Evolutionary conservation across 345 rosid genomes (phyloP).

Genomic region (Gynandropsis gynandra): DNA sequence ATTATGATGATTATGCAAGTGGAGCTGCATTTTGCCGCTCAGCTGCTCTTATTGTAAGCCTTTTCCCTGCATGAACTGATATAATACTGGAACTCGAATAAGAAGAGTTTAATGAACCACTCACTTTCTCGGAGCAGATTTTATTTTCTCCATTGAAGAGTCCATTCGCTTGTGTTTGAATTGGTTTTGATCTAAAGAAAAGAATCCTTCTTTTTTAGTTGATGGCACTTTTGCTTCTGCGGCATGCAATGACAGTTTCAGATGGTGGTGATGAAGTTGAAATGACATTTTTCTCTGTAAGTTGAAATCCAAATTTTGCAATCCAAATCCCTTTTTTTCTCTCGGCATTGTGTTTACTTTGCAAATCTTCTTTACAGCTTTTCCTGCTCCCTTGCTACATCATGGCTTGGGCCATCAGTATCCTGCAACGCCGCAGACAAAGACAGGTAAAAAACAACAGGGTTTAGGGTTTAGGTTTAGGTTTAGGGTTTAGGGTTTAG

Average conservation of each 20-base stretch:
- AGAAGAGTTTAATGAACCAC: no score
- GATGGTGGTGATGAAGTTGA: slow-evolving; percentile 65
- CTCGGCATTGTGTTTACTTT: slow-evolving; percentile 7
- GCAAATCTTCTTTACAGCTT: slow-evolving; percentile 42
- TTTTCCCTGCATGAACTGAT: background rate
- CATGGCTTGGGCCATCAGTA: slow-evolving; percentile 97
- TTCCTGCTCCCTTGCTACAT: slow-evolving; percentile 96
- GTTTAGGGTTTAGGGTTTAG: no score
- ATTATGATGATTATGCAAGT: slow-evolving; percentile 75
- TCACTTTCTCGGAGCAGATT: no score
- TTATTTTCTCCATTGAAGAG: no score
- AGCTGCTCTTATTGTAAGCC: slow-evolving; percentile 70
- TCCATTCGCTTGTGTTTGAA: no score
- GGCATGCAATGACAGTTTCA: slow-evolving; percentile 63
- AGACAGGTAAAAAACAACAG: slow-evolving; percentile 79
- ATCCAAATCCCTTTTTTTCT: background rate
- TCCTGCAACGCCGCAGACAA: slow-evolving; percentile 79
- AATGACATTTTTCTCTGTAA: slow-evolving; percentile 68
- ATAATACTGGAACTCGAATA: no score
- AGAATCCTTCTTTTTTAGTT: slow-evolving; percentile 31
- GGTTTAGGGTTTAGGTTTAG: no score
- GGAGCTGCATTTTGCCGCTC: slow-evolving; percentile 93
- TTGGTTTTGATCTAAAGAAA: background rate
- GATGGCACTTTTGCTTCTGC: slow-evolving; percentile 75
- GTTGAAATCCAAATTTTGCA: slow-evolving; percentile 22